Base-by-base conservation (phyloP, 192 early-diverging fungal species). In the Linnemannia exigua region DNA sequence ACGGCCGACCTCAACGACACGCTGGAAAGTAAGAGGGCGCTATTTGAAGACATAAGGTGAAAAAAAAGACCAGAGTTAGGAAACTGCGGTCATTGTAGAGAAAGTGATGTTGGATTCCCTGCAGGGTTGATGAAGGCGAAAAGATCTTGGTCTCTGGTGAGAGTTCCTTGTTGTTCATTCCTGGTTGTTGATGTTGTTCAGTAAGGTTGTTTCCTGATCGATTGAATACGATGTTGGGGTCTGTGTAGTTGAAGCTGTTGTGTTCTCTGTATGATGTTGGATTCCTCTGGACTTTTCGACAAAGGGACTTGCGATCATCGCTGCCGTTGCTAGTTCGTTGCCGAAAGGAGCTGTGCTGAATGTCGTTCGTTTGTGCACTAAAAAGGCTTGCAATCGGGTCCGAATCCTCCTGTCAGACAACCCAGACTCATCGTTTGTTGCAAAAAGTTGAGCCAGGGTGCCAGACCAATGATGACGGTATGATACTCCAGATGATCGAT, bases 1-100 rank as follows among this genome's bases (percentile, higher is more conserved):
- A 91, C 98, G 97, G 89, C 98, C 98, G 90, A 99, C 95, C 92
- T 99, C 96, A 90, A 99, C 98, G 90, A 95, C 93, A 90, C 95
- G 95, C 90, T 95, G 94, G 92, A 96, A 97, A 76, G 94, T 89
- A 91, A 78, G 81, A 84, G 66, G 58, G 86, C 79, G 86, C 86
- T 81, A 87, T 69, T 80, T 51, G 37, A 46, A 37, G 8, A 19
- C 15, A 11, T 37, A 68, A 31, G 25, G 22, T 54, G 19, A 37
- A 70, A 70, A 77, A 70, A 31, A 35, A 22, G 41, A 41, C 22
- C 31, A 76, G 46, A n/a, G 58, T 67, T 61, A 58, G 75, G 41
- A 48, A n/a, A 44, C 1, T 19, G n/a, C 25, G 22, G 22, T 66
- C 33, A 20, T 41, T 31, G 25, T 16, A 15, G 38, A n/a, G 25